Conservation (phyloP, 1,284 basidiomycete species). For the Sanghuangporus baumii region DNA sequence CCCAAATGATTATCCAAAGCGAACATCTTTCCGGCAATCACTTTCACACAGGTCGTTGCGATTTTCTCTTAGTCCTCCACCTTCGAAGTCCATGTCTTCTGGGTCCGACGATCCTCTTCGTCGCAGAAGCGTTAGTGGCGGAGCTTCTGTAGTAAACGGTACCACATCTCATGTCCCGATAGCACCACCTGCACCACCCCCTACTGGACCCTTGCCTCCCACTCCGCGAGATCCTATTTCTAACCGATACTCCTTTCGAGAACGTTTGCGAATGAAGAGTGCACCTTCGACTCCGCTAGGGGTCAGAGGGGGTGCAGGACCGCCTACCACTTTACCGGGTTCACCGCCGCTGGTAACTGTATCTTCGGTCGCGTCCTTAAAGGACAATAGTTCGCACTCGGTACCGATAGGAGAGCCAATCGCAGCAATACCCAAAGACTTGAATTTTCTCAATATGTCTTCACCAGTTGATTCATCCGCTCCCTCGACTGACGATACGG, state of each 20-base stretch:
- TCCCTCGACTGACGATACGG: conserved; percentile 21
- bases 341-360: conserved; percentile 16
- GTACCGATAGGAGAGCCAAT: conserved; percentile 58
- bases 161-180: conserved; percentile 27
- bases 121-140: conserved; percentile 36
- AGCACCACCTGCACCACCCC: conserved; percentile 41
- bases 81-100: conserved; percentile 47
- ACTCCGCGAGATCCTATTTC: conserved; percentile 25
- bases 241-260: conserved; percentile 44
- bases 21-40: conserved; percentile 45
- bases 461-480: conserved; percentile 36
- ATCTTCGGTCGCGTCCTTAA: conserved; percentile 15
- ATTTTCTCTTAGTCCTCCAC: conserved; percentile 54
- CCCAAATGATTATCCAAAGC: conserved; percentile 28
- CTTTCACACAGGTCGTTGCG: conserved; percentile 47
- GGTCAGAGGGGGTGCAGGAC: conserved; percentile 13
- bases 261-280: conserved; percentile 59
- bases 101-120: conserved; percentile 50
- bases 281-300: conserved; percentile 37
- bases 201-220: conserved; percentile 35
- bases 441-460: conserved; percentile 49
- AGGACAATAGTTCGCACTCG: conserved; percentile 13
- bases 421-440: conserved; percentile 45
- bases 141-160: conserved; percentile 23
- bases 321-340: conserved; percentile 15